Percentiles rank a stretch among this genome's conserved stretches.
Evolutionary conservation across 2,329 filamentous ascomycete genomes (phyloP).

Genomic region (Venturiaceae sp.): DNA sequence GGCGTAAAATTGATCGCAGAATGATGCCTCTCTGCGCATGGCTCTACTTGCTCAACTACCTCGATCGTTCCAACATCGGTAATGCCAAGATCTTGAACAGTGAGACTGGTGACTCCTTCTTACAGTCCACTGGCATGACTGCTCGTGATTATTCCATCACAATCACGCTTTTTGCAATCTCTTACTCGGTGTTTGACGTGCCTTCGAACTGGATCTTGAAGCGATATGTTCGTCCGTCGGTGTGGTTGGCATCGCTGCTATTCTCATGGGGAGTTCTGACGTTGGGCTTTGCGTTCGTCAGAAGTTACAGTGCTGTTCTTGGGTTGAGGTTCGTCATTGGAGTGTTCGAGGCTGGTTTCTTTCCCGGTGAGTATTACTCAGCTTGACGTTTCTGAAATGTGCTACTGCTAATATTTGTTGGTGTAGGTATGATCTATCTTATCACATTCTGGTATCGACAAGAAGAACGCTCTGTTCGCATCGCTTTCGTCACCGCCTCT

Average conservation of each 20-base stretch:
- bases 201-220: too few species aligned
- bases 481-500: too few species aligned
- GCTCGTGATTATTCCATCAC: not conserved
- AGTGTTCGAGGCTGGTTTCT: constrained; percentile 16
- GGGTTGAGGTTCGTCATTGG: constrained; percentile 20
- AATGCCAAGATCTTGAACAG: not conserved
- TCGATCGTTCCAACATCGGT: not conserved
- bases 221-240: too few species aligned
- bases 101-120: too few species aligned
- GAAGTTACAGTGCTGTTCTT: constrained; percentile 18
- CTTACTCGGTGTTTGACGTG: not conserved
- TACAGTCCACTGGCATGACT: not conserved
- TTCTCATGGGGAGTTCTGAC: too few species aligned
- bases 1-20: constrained; percentile 14
- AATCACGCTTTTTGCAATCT: not conserved
- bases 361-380: too few species aligned
- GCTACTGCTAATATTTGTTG: too few species aligned
- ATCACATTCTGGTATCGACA: constrained; percentile 13
- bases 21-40: constrained; percentile 20
- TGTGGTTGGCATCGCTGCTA: too few species aligned
- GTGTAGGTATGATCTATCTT: constrained; percentile 13
- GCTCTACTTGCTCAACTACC: constrained; percentile 10
- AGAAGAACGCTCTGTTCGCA: too few species aligned
- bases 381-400: too few species aligned
- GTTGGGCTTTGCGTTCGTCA: too few species aligned